These are phyloP conservation scores for Calonectria honghensis DNA, from an alignment of 2,329 filamentous ascomycete genomes.

Conservation along the genomic window DNA sequence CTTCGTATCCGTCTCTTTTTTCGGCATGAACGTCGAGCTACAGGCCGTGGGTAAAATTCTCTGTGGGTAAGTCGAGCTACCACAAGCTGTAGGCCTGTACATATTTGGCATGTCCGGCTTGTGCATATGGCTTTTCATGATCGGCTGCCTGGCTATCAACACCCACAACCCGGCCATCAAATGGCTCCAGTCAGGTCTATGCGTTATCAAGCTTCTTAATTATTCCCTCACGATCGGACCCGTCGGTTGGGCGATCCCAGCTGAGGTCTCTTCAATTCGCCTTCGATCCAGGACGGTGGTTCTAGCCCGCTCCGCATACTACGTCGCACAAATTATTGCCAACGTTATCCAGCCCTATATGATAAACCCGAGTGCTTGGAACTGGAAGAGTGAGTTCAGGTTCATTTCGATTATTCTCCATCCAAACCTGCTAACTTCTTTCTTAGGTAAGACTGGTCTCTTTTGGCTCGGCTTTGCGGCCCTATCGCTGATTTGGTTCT, in stretches of 20 bases:
- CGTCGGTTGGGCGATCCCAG: conserved; percentile 57
- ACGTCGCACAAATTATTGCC: conserved; percentile 49
- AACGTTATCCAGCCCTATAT: conserved; percentile 57
- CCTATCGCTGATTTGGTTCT: conserved; percentile 67
- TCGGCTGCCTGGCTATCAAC: conserved; percentile 54
- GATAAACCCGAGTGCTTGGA: conserved; percentile 57
- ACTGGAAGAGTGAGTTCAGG: conserved; percentile 55
- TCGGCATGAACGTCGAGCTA: conserved; percentile 60
- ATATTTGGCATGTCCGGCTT: conserved; percentile 60
- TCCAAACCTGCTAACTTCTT: neutral
- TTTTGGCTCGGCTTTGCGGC: conserved; percentile 59
- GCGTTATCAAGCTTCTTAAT: conserved; percentile 13
- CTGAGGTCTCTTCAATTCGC: conserved; percentile 58
- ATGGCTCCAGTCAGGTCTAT: conserved; percentile 24
- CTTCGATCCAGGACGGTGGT: conserved; percentile 58
- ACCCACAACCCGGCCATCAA: conserved; percentile 2
- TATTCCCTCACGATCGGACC: conserved; percentile 53
- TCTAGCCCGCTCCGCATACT: conserved; percentile 55
- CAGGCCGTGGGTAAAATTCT: conserved; percentile 67
- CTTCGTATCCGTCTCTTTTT: conserved; percentile 69
- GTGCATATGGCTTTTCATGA: conserved; percentile 58
- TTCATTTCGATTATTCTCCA: neutral
- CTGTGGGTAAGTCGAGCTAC: conserved; percentile 58
- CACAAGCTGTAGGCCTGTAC: conserved; percentile 54
- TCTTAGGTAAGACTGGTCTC: conserved; percentile 56